These are phyloP conservation scores for Leucocoprinus sp. DNA, from an alignment of 768 basidiomycete genomes.

Conservation along the genomic window DNA sequence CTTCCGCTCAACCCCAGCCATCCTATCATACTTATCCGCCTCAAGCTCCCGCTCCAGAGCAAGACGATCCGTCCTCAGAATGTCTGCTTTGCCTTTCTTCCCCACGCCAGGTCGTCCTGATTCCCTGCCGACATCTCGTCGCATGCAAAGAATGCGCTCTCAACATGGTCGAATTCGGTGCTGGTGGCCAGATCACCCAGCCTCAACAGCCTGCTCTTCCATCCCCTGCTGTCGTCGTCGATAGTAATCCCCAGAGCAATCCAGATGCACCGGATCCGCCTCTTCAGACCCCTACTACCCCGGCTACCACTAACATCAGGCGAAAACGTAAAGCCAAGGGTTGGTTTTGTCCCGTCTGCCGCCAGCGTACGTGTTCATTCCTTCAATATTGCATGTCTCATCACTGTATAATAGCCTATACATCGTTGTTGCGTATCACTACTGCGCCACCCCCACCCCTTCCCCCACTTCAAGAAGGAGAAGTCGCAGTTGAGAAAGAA, in stretches of 20 bases:
- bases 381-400: neutral
- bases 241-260: constrained; percentile 25
- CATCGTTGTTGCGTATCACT: constrained; percentile 78
- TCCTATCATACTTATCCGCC: constrained; percentile 30
- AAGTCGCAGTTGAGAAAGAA: no score
- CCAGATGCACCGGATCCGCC: constrained; percentile 17
- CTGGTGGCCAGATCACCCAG: constrained; percentile 80
- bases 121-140: constrained; percentile 90
- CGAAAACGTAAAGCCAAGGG: constrained; percentile 93
- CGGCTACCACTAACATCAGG: constrained; percentile 36
- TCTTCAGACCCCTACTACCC: constrained; percentile 20
- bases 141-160: constrained; percentile 93
- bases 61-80: constrained; percentile 75
- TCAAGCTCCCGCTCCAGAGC: constrained; percentile 31
- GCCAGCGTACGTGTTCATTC: constrained; percentile 67
- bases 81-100: constrained; percentile 87
- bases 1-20: constrained; percentile 35
- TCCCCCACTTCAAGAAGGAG: constrained; percentile 21
- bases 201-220: constrained; percentile 31
- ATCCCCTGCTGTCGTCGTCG: constrained; percentile 19
- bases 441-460: constrained; percentile 48
- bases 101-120: constrained; percentile 84
- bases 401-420: constrained; percentile 55
- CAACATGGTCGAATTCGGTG: constrained; percentile 97
- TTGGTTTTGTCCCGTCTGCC: constrained; percentile 95